Evolutionary conservation across 805 yeast species (phyloP).

Genomic region (Teunomyces funiuensis): DNA sequence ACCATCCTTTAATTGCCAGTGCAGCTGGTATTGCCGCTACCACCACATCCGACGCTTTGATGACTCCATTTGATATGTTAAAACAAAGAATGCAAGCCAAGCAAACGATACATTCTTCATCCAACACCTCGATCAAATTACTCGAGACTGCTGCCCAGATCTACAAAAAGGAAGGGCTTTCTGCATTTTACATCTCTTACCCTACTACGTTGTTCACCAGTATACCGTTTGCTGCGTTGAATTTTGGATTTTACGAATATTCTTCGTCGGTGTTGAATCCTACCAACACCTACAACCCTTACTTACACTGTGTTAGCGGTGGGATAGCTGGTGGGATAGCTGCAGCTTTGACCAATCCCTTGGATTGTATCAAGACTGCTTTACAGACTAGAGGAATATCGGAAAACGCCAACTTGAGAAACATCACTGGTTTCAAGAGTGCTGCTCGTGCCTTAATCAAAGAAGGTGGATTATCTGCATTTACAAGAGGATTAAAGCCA

Average conservation of each 20-base stretch:
- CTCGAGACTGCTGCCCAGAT: slow-evolving; percentile 45
- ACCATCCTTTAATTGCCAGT: slow-evolving; percentile 82
- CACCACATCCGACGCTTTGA: slow-evolving; percentile 87
- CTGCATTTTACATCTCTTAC: slow-evolving; percentile 87
- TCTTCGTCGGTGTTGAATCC: slow-evolving; percentile 81
- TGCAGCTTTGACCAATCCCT: slow-evolving; percentile 91
- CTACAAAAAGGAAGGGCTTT: slow-evolving; percentile 61
- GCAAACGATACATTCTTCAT: slow-evolving; percentile 3
- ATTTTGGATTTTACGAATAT: slow-evolving; percentile 89
- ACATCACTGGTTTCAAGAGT: slow-evolving; percentile 62
- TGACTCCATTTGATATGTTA: slow-evolving; percentile 96
- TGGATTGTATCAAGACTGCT: slow-evolving; percentile 90
- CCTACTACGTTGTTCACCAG: slow-evolving; percentile 92
- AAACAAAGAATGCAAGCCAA: slow-evolving; percentile 87
- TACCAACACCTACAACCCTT: slow-evolving; percentile 74
- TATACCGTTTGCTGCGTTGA: slow-evolving; percentile 92
- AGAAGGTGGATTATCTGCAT: slow-evolving; percentile 63
- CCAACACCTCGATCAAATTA: slow-evolving; percentile 24
- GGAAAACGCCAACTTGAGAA: slow-evolving; percentile 46
- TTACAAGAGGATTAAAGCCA: slow-evolving; percentile 83
- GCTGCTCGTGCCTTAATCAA: slow-evolving; percentile 70
- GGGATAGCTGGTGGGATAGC: slow-evolving; percentile 94
- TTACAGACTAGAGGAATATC: slow-evolving; percentile 76
- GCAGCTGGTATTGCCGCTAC: slow-evolving; percentile 91
- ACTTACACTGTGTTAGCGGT: slow-evolving; percentile 89